Conservation (phyloP, 75 land plant species). For the Pinus taeda region DNA sequence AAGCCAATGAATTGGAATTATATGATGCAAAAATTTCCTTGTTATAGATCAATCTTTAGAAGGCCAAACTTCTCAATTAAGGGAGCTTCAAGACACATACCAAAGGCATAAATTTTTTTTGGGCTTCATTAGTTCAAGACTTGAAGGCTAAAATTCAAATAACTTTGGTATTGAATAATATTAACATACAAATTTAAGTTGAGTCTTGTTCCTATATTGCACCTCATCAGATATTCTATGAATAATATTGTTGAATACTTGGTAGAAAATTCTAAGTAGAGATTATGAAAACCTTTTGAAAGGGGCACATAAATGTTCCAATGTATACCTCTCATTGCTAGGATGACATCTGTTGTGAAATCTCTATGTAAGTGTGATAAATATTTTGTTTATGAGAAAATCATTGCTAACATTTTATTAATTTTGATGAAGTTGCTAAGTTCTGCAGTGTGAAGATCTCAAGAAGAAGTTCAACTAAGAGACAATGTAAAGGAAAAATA, state of each 20-base stretch:
- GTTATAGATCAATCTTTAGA: too few species aligned
- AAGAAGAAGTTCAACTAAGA: conserved; percentile 67
- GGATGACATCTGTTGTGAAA: conserved; percentile 80
- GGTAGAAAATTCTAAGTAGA: conserved; percentile 53
- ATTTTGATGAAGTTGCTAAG: conserved; percentile 3
- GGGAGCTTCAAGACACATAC: conserved; percentile 45
- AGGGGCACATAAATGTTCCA: conserved; percentile 74
- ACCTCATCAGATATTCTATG: not conserved
- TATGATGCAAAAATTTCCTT: too few species aligned
- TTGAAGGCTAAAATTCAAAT: conserved; percentile 65
- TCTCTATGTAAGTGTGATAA: conserved; percentile 48
- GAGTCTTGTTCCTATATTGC: not conserved
- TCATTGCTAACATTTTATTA: not conserved
- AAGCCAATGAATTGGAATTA: too few species aligned
- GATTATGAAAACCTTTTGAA: conserved; percentile 53
- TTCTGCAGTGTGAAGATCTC: conserved; percentile 78
- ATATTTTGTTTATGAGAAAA: not conserved
- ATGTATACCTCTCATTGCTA: conserved; percentile 63
- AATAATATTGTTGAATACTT: not conserved
- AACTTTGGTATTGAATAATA: not conserved
- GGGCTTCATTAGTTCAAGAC: conserved; percentile 34
- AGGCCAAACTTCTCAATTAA: conserved; percentile 44
- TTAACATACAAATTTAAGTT: not conserved
- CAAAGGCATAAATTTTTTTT: conserved; percentile 49
- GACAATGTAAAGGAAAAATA: conserved; percentile 51